Evolutionary conservation across 164 flowering plant genomes (phyloP).

Genomic region (Nymphaea thermarum): DNA sequence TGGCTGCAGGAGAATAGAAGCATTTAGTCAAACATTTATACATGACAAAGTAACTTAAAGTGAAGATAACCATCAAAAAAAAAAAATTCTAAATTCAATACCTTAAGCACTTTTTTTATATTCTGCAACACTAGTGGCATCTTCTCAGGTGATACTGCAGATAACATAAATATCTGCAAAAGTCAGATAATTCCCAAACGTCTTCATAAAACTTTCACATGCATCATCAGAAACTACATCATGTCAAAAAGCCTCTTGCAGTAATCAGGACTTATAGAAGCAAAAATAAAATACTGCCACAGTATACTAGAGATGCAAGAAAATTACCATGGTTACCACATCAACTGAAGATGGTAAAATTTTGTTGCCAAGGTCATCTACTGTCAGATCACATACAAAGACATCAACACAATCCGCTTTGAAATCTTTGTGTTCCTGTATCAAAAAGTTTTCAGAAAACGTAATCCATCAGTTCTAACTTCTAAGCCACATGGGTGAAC

Average conservation of each 20-base stretch:
- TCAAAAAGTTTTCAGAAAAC: constrained; percentile 1
- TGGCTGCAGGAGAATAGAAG: constrained; percentile 43
- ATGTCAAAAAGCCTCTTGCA: background rate
- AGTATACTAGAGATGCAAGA: background rate
- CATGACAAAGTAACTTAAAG: background rate
- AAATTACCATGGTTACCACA: constrained; percentile 81
- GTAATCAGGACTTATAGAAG: background rate
- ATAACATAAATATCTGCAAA: constrained; percentile 84
- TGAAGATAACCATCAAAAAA: background rate
- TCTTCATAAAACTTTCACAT: background rate
- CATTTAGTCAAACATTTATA: background rate
- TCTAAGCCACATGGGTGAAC: too few species aligned
- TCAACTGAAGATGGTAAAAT: constrained; percentile 77
- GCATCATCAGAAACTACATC: background rate
- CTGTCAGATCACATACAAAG: constrained; percentile 78
- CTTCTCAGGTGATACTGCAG: constrained; percentile 98
- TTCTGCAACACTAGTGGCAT: constrained; percentile 75
- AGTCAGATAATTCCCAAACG: background rate
- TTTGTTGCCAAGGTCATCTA: constrained; percentile 52
- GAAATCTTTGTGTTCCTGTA: constrained; percentile 70
- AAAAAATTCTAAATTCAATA: constrained; percentile 8
- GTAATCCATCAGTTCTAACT: background rate
- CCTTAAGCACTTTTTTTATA: constrained; percentile 73
- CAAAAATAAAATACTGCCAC: background rate
- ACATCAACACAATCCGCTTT: constrained; percentile 47